Evolutionary conservation across 176 grass and related monocot species (phyloP), one percentile per base, ranked within the genome.

Genomic region (Phragmites australis): DNA sequence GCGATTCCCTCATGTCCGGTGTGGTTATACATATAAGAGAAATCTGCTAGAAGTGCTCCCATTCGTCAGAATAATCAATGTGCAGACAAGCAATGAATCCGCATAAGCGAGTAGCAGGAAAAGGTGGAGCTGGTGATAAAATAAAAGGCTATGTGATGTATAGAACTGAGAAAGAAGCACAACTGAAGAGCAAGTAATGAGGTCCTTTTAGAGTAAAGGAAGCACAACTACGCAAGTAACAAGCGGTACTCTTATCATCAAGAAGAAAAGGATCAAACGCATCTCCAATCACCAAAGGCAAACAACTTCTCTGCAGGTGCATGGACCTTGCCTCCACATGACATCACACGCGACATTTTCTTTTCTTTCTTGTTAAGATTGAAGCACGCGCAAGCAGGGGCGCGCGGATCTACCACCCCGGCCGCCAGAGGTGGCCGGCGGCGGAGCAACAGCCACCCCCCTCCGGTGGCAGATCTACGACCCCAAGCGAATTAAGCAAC

Each of bases 191-290:
- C 27, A 40, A 40, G 60, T 52, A 3, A 65, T 40, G 26, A 40
- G 60, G 54, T 34, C 75, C 26, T 63, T 62, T 49, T 25, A 17
- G 45, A 78, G 30, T 7, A 52, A 78, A 78, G 45, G 59, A 78
- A 51, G 44, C 21, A 78, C 59, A 78, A 7, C 19, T 39, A 30
- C 45, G 65, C 76, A 78, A 78, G 60, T 18, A 78, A 78, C 21
- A 51, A 78, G 30, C 7, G 30, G 8, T 77, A 18, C 12, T 78
- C 59, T 78, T 65, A 65, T 65, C 60, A 39, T 78, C 30, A 65
- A 39, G 21, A 78, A 78, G 45, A 60, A 40, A 7, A 65, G 45
- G 60, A 25, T 26, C 7, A 23, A 22, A 78, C 32, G 44, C 76
- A 65, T 65, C 76, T 18, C 30, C 60, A 25, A 16, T 50, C 44